Base-by-base conservation (phyloP, 2,329 filamentous ascomycete genomes). In the Dactylellina cionopaga region DNA sequence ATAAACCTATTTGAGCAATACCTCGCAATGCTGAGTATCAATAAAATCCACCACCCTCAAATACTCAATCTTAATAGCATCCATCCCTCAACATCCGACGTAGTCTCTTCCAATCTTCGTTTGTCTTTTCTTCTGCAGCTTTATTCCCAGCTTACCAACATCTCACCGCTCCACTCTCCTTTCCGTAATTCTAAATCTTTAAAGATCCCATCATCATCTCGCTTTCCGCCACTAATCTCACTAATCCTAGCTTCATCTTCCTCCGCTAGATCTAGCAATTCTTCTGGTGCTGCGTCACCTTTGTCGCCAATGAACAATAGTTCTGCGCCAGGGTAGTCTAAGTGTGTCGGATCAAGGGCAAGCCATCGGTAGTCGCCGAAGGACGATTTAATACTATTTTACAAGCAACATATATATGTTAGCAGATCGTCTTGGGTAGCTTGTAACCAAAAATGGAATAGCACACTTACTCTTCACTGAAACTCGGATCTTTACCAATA, bases 281-380 rank as follows among this genome's bases (percentile, higher is more conserved):
- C 85, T 76, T 89, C 88, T 13, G 83, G 83, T 4, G 83, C 78
- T 74, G 86, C 82, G 1, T 85, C 85, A 0, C 86, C 83, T 0
- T 85, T 85, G 76, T 92, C 88, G 5, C 92, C 92, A 44, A 96
- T 89, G 64, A 96, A 84, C 7, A 96, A 81, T 59, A 96, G 85
- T 78, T 96, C 91, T 0, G 90, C 86, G 75, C 91, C 90, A 31
- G 84, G 84, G 77, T 91, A 92, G 76, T 94, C 85, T 2, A 96
- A 83, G 75, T 92, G 88, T 66, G 90, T 86, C 0, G 92, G 90
- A 75, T 89, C 83, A 0, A 91, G 84, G 0, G 91, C 87, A 63
- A 88, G 84, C 92, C 92, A 96, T 44, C 90, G 87, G 1, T 90
- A 83, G 5, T 86, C 84, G 13, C 85, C 82, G 77, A 96, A 96